Evolutionary conservation across 176 grass and related monocot species (phyloP), one percentile per base, ranked within the genome.

Genomic region (Puccinellia tenuiflora): DNA sequence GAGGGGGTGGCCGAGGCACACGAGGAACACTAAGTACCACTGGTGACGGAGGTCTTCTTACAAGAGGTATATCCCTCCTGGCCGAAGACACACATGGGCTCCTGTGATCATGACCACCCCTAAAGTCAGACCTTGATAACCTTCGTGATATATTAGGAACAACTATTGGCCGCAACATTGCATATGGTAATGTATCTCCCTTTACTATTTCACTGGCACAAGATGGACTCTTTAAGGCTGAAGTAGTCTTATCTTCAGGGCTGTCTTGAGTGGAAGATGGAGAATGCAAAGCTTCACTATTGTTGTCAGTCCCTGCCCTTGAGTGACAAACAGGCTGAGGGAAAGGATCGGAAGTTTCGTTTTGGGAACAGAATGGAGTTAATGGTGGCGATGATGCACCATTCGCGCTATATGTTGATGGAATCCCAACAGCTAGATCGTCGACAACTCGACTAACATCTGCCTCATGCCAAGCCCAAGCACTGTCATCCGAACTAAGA

Each of bases 381-480:
- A 81, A 86, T 21, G 92, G 87, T 42, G 92, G 89, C 53, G 92
- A 91, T 45, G 92, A 81, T 63, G 91, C 74, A 79, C 86, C 89
- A 89, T 83, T 94, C 65, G 85, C 1, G 73, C 79, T 84, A 73
- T 81, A 90, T 82, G 90, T 84, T 59, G 89, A 75, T 30, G 90
- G 84, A 84, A 94, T 78, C 52, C 83, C 85, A 86, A 83, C 82
- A 82, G 92, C 88, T 72, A 90, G 87, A 54, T 98, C 96, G 24
- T 98, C 96, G 55, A 98, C 83, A 86, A 92, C 90, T 79, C 91
- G 87, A 77, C 87, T 93, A 74, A 98, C 89, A 90, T 98, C 92
- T 46, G 96, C 96, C 75, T 98, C 96, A 85, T 98, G 92, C 87
- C 91, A 95, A 77, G 92, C 96, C 96, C 96, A 98, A 79, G 91